Evolutionary conservation across 1,284 basidiomycete species (phyloP).

Genomic region (Sporisorium reilianum): DNA sequence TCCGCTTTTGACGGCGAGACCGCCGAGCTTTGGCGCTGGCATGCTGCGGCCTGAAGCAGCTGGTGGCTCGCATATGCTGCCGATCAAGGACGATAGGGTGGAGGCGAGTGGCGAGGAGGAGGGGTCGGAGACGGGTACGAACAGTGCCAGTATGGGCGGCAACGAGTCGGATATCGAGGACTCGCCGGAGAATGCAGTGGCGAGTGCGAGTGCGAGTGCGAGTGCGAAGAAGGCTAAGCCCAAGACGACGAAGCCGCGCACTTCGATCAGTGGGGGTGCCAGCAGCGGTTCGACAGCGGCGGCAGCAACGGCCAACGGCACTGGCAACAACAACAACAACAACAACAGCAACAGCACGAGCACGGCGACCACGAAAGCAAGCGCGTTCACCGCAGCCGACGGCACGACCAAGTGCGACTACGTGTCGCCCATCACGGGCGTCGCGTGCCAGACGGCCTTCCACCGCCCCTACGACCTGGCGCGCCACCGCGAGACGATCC

Average conservation of each 20-base stretch:
- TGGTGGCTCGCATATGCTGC: neutral
- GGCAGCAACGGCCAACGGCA: neutral
- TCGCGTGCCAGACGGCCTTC: slow-evolving; percentile 64
- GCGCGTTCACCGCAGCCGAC: slow-evolving; percentile 16
- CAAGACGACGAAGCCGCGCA: slow-evolving; percentile 17
- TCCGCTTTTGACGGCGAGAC: slow-evolving; percentile 18
- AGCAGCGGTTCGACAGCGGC: neutral
- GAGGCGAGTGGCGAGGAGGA: slow-evolving; percentile 43
- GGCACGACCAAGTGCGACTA: slow-evolving; percentile 66
- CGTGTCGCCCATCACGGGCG: slow-evolving; percentile 57
- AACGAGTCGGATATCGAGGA: slow-evolving; percentile 51
- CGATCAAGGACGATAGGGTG: slow-evolving; percentile 22
- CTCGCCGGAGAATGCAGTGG: slow-evolving; percentile 13
- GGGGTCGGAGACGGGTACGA: slow-evolving; percentile 36
- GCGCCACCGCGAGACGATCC: slow-evolving; percentile 67
- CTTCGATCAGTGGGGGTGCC: neutral
- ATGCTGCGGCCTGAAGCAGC: neutral
- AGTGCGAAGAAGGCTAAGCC: slow-evolving; percentile 7
- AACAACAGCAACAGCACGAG: slow-evolving; percentile 2
- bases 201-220: neutral
- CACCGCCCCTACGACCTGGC: slow-evolving; percentile 68
- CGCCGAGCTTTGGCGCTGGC: slow-evolving; percentile 2
- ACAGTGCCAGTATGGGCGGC: slow-evolving; percentile 18
- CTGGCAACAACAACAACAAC: neutral
- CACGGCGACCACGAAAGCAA: slow-evolving; percentile 16